Evolutionary conservation across 768 basidiomycete species (phyloP), one percentile per base, ranked within the genome.

Genomic region (Dictyophora rubrovolvata): DNA sequence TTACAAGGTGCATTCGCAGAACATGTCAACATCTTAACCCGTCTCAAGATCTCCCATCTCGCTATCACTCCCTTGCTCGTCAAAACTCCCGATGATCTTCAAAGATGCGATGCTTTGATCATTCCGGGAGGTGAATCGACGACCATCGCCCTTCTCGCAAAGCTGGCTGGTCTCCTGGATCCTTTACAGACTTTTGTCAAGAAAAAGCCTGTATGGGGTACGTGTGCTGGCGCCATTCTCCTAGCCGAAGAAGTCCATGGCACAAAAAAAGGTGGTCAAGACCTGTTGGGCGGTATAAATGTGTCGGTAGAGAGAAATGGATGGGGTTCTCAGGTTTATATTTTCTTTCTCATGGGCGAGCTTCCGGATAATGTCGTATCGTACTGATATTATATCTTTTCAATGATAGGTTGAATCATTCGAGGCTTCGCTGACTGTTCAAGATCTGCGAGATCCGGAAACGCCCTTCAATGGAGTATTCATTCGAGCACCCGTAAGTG

Each of bases 41-140:
- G 36, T 42, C 55, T 37, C 61, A 60, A 18, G 54, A 64, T 54
- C 64, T 66, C 48, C 61, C 72, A 28, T 28, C 63, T 20, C 64
- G 50, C 56, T 20, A 52, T 63, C 22, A 34, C 35, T 1, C 49
- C 73, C 0, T 65, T 68, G 17, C 79, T 83, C 20, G 89, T 97
- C 14, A 85, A 86, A 50, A 88, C 83, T 1, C 72, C 78, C 1
- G 80, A 81, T n/a, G 92, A 96, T 60, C 79, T 97, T 33, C 72
- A 72, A 54, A 70, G 67, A 55, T 95, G 93, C 69, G 82, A 89
- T 64, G 94, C 87, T 1, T 76, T 98, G 53, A 84, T 98, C 61
- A 91, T 98, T 62, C 95, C 95, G 11, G 95, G 94, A 7, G 95
- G 95, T 74, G 95, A 98, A 73, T 93, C 89, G 5, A 97, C 95